Evolutionary conservation across 2,329 filamentous ascomycete genomes (phyloP), one percentile per base, ranked within the genome.

Genomic region (Hypomyces rosellus): DNA sequence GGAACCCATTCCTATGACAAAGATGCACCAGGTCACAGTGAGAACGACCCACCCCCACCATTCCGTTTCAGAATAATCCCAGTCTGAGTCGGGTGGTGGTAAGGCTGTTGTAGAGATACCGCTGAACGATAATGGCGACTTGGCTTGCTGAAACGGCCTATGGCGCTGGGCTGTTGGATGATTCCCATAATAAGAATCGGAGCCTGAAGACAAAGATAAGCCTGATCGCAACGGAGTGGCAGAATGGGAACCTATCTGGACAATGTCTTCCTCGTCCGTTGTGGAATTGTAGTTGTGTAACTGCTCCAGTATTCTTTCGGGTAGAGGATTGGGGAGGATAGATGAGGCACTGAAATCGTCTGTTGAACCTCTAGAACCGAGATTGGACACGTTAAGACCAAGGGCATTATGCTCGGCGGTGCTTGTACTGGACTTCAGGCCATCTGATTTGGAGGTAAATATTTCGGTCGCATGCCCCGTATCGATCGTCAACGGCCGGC

Each of bases 1-100:
- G 46, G 88, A 95, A 48, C 93, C 93, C 88, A 99, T 97, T 33
- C 93, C 93, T 1, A 93, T 82, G 16, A 97, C 90, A 66, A 99
- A 97, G 22, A 96, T 90, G 41, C 95, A 73, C 93, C 95, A 99
- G 0, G 95, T 99, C 43, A 89, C 85, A 38, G 87, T 73, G 33
- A 99, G 74, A 44, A 99, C 86, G 7, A 96, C 85, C 89, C 92
- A 99, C 1, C 93, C 93, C 92, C 93, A 99, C 84, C 89, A 95
- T 61, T 93, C 91, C 1, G 93, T 99, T 71, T 96, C 91, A 39
- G 85, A 82, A 64, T 97, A 96, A 69, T 96, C 89, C 85, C 89
- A 93, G 53, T 85, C 83, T 11, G 70, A 67, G 52, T 74, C 84
- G 59, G 69, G 65, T 13, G 68, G 61, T 9, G 73, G 69, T 7